Conservation (phyloP, 164 flowering plant genomes). For the Cinnamomum micranthum region DNA sequence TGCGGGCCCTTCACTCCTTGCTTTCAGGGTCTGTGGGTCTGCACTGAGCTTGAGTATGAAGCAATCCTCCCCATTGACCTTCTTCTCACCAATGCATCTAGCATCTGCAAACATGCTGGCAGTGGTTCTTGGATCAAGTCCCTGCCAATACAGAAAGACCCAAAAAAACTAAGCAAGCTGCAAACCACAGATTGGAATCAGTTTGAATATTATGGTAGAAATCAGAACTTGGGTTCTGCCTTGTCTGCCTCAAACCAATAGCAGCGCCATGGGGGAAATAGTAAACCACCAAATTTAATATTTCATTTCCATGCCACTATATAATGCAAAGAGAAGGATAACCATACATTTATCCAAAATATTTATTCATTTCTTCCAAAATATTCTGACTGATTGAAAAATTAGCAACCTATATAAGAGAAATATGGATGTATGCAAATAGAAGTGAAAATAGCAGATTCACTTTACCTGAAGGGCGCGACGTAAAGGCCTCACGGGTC, state of each 20-base stretch:
- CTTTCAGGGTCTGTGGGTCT: constrained; percentile 46
- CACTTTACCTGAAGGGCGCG: constrained; percentile 10
- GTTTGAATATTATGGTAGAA: background rate
- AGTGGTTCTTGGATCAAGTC: constrained; percentile 60
- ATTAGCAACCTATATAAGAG: background rate
- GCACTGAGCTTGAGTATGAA: constrained; percentile 59
- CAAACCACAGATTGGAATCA: background rate
- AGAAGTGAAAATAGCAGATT: background rate
- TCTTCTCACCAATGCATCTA: constrained; percentile 62
- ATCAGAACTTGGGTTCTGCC: background rate
- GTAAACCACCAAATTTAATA: too few species aligned
- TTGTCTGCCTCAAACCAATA: background rate
- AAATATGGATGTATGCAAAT: background rate
- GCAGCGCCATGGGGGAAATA: too few species aligned
- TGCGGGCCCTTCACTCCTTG: constrained; percentile 59
- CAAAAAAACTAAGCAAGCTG: background rate
- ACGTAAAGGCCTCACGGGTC: constrained; percentile 10
- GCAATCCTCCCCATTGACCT: constrained; percentile 57
- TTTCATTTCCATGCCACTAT: too few species aligned
- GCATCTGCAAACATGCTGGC: constrained; percentile 61
- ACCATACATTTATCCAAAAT: too few species aligned
- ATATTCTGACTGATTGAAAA: background rate
- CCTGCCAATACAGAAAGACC: constrained; percentile 24
- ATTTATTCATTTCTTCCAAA: background rate
- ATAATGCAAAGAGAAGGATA: background rate